A percentile compares a stretch with the other conserved stretches of the same genome.
These are phyloP conservation scores for Lophiostoma macrostomum DNA, from an alignment of 495 filamentous ascomycete genomes.

Conservation along the genomic window DNA sequence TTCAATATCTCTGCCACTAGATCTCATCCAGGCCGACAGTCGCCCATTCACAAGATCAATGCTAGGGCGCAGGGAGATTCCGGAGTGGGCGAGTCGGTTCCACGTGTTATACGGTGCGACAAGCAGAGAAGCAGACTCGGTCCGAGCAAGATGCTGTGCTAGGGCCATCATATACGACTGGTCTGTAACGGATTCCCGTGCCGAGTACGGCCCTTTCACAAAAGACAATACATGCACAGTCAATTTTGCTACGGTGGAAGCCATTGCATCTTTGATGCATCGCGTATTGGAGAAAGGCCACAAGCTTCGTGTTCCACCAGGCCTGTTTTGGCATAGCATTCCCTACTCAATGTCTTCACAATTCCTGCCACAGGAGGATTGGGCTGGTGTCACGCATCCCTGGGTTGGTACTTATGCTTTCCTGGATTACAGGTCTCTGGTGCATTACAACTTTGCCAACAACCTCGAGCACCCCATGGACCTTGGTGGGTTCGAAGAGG, in stretches of 20 bases:
- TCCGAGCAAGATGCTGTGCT: constrained; percentile 16
- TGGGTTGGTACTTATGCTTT: constrained; percentile 31
- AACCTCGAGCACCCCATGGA: constrained; percentile 18
- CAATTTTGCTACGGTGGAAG: constrained; percentile 27
- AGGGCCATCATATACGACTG: constrained; percentile 29
- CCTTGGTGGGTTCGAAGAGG: constrained; percentile 18
- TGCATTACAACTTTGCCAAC: constrained; percentile 30
- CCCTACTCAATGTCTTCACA: constrained; percentile 1
- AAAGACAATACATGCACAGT: constrained; percentile 19
- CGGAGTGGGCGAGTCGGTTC: constrained; percentile 20
- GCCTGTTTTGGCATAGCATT: constrained; percentile 13
- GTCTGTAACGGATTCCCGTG: constrained; percentile 7
- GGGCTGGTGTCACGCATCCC: constrained; percentile 22
- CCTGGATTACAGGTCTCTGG: constrained; percentile 23
- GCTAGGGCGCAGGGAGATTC: background rate
- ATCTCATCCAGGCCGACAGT: constrained; percentile 1
- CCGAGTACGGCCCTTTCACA: constrained; percentile 24
- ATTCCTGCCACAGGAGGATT: constrained; percentile 8
- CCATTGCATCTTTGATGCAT: constrained; percentile 21
- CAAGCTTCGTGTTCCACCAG: background rate
- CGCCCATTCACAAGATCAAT: constrained; percentile 24
- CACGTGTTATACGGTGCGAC: constrained; percentile 29
- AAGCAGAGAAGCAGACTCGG: constrained; percentile 11
- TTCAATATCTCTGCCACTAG: constrained; percentile 13
- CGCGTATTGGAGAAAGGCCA: too few relatives aligned